Conservation (phyloP, 2,329 filamentous ascomycete genomes). For the Cercospora sesami region DNA sequence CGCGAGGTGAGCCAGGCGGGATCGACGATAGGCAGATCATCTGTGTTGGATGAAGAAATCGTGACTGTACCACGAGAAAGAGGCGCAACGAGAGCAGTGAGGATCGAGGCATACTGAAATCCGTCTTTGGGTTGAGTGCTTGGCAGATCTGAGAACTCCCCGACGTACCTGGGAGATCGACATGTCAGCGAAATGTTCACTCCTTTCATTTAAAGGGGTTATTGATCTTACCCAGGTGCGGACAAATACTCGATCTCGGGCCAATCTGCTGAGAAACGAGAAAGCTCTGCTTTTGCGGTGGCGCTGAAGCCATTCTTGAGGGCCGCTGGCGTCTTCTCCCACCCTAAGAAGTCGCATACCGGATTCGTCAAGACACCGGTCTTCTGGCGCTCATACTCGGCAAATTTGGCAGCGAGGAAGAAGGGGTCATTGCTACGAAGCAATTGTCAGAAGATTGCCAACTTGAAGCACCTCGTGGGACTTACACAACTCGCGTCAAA, state of each 20-base stretch:
- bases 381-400: constrained; percentile 22
- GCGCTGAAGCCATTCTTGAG: constrained; percentile 15
- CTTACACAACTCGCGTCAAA: constrained; percentile 18
- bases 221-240: constrained; percentile 12
- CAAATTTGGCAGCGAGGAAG: constrained; percentile 18
- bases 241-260: constrained; percentile 28
- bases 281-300: constrained; percentile 16
- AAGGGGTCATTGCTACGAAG: constrained; percentile 19
- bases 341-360: constrained; percentile 25
- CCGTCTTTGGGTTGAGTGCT: constrained; percentile 31
- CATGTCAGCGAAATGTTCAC: not conserved
- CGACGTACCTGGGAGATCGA: not conserved
- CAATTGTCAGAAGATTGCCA: not conserved
- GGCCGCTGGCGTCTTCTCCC: constrained; percentile 28
- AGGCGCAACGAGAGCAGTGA: constrained; percentile 37
- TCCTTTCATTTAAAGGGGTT: not conserved
- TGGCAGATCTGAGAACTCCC: constrained; percentile 13
- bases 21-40: constrained; percentile 37
- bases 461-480: not conserved
- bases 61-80: constrained; percentile 42
- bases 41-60: constrained; percentile 34
- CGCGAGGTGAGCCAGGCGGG: constrained; percentile 39
- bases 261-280: constrained; percentile 27
- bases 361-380: constrained; percentile 22
- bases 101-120: constrained; percentile 39